These are phyloP conservation scores for Pichia cabralensis DNA, from an alignment of 805 yeast species.

Conservation along the genomic window DNA sequence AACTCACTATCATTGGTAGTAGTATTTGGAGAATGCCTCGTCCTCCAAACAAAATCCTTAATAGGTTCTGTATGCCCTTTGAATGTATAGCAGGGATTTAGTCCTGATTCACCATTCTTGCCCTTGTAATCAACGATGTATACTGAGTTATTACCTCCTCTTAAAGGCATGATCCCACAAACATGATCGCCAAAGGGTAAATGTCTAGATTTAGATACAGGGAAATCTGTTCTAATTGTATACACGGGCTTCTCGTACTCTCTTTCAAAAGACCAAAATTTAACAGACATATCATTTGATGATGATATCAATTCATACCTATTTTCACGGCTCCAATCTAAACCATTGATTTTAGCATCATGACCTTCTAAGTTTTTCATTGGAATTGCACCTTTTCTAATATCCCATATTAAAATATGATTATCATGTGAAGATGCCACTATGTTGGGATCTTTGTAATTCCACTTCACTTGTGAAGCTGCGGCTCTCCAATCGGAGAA, in stretches of 20 bases:
- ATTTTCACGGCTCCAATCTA: constrained; percentile 63
- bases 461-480: constrained; percentile 95
- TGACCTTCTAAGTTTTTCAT: constrained; percentile 64
- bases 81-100: constrained; percentile 51
- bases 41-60: constrained; percentile 83
- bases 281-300: constrained; percentile 78
- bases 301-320: constrained; percentile 64
- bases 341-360: constrained; percentile 76
- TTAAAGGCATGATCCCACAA: constrained; percentile 80
- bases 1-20: constrained; percentile 64
- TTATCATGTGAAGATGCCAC: constrained; percentile 84
- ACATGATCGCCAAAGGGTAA: constrained; percentile 80
- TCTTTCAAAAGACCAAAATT: constrained; percentile 62
- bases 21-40: constrained; percentile 37
- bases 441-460: constrained; percentile 59
- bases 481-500: constrained; percentile 96
- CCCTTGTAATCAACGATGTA: constrained; percentile 43
- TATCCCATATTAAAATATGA: constrained; percentile 78
- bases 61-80: constrained; percentile 80
- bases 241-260: constrained; percentile 37
- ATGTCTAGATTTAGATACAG: constrained; percentile 81
- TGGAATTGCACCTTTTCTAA: constrained; percentile 73
- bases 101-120: constrained; percentile 25
- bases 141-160: constrained; percentile 70
- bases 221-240: constrained; percentile 64